Evolutionary conservation across 2,329 filamentous ascomycete genomes (phyloP), one percentile per base, ranked within the genome.

Genomic region (Sporothrix phasma): DNA sequence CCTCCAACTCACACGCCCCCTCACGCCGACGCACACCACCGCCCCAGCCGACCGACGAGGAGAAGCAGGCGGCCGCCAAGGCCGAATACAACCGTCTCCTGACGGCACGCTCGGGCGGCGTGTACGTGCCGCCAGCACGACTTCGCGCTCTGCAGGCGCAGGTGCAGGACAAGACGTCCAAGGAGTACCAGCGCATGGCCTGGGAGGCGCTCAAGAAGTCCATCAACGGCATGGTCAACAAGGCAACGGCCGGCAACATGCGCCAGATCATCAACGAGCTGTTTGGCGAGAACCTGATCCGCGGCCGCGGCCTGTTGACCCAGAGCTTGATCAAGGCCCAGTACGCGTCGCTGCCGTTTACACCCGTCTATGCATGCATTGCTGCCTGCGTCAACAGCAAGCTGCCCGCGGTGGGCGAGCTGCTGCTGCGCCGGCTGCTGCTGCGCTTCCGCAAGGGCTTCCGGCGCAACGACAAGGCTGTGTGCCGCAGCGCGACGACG

Each of bases 161-260:
- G 76, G 96, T 99, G 75, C 97, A 92, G 67, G 94, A 99, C 78
- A 96, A 96, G 80, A 87, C 84, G 63, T 95, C 88, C 76, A 95
- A 96, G 76, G 94, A 97, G 77, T 97, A 96, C 74, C 94, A 97
- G 82, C 90, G 94, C 71, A 96, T 99, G 90, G 92, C 92, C 8
- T 99, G 94, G 94, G 94, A 99, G 76, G 93, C 93, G 13, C 79
- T 99, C 72, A 99, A 99, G 80, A 99, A 99, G 80, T 94, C 90
- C 58, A 96, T 99, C 77, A 97, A 99, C 74, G 94, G 94, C 70
- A 79, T 99, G 69, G 96, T 99, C 82, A 99, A 99, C 83, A 99
- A 99, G 80, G 89, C 97, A 80, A 97, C 97, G 76, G 90, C 93
- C 64, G 90, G 89, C 39, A 99, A 99, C 75, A 97, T 99, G 82